These are phyloP conservation scores for Brassica napus DNA, from an alignment of 345 rosid species.

Conservation along the genomic window Da-Ae NC_063446.1:19066001-19066500, in stretches of 20 bases:
- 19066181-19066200: background rate
- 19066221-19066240: background rate
- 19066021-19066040: conserved; percentile 35
- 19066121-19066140: conserved; percentile 16
- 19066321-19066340: too few species aligned
- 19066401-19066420: too few species aligned
- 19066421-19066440: too few species aligned
- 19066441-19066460: too few species aligned
- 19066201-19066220: background rate
- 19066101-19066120: conserved; percentile 25
- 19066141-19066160: background rate
- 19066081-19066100: conserved; percentile 22
- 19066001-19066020: background rate
- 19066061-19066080: conserved; percentile 45
- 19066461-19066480: too few species aligned
- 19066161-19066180: background rate
- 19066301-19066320: too few species aligned
- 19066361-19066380: too few species aligned
- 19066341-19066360: too few species aligned
- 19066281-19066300: too few species aligned
- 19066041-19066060: conserved; percentile 14
- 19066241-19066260: background rate
- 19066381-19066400: too few species aligned
- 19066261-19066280: background rate
- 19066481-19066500: too few species aligned